Percentiles rank a stretch among this genome's conserved stretches.
Evolutionary conservation across 2,329 filamentous ascomycete species (phyloP).

Genomic region (Juglanconis oblonga): DNA sequence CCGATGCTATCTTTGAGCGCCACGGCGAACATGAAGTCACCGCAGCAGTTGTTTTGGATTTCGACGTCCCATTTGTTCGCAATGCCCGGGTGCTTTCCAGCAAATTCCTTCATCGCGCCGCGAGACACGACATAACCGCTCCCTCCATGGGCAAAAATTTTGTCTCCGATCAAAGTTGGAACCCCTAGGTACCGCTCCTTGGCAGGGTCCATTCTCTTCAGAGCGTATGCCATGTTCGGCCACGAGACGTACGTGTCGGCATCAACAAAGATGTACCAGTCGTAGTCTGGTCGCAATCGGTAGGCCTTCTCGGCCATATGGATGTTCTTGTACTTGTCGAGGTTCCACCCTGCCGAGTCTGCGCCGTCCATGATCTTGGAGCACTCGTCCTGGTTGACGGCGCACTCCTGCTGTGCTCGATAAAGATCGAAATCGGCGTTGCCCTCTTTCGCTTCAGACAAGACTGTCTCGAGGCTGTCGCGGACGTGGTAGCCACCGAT

Average conservation of each 20-base stretch:
- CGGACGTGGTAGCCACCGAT: constrained; percentile 42
- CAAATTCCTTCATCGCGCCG: constrained; percentile 47
- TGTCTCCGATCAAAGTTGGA: constrained; percentile 37
- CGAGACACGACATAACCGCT: constrained; percentile 53
- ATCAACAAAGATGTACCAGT: constrained; percentile 61
- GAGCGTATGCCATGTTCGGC: constrained; percentile 48
- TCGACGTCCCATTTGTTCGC: constrained; percentile 44
- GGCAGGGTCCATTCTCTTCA: constrained; percentile 39
- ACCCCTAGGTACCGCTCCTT: constrained; percentile 50
- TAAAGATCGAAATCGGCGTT: constrained; percentile 52
- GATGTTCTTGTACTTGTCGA: constrained; percentile 63
- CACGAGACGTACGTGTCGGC: constrained; percentile 57
- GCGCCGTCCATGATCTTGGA: constrained; percentile 29
- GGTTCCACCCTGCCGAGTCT: constrained; percentile 42
- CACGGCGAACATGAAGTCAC: constrained; percentile 47
- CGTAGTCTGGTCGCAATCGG: constrained; percentile 44
- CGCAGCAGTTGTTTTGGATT: constrained; percentile 44
- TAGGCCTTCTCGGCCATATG: constrained; percentile 57
- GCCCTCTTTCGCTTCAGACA: constrained; percentile 38
- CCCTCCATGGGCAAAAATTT: constrained; percentile 54
- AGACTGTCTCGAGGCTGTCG: constrained; percentile 45
- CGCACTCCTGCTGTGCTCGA: constrained; percentile 41
- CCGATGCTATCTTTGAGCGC: constrained; percentile 46
- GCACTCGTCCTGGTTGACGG: constrained; percentile 43
- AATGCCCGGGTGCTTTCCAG: constrained; percentile 38